Percentiles rank a stretch among this genome's conserved stretches.
Evolutionary conservation across 2,329 filamentous ascomycete genomes (phyloP).

Genomic region (Colletotrichum sp.): DNA sequence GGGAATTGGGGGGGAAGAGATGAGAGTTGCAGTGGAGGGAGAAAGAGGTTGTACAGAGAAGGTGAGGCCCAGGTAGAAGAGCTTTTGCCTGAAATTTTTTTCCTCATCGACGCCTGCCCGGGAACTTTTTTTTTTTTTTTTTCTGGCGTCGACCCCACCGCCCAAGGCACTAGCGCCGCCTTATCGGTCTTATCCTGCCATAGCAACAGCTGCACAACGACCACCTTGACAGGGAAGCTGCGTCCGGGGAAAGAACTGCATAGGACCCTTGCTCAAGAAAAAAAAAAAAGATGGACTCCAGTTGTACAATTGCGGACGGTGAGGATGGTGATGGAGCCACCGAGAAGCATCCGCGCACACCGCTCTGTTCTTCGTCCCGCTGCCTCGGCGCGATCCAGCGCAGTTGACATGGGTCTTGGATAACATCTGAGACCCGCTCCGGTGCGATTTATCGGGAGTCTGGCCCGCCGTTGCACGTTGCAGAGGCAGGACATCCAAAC

Average conservation of each 20-base stretch:
- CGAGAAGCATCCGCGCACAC: conserved; percentile 12
- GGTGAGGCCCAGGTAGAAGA: conserved; percentile 5
- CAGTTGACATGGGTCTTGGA: background rate
- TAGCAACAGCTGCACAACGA: conserved; percentile 21
- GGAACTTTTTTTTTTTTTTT: conserved; percentile 20
- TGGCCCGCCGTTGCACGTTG: background rate
- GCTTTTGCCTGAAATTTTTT: conserved; percentile 24
- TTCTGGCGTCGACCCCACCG: conserved; percentile 14
- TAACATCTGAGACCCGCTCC: background rate
- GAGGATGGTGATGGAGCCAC: background rate
- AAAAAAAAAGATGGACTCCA: background rate
- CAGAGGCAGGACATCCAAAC: background rate
- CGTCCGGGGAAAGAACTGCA: conserved; percentile 19
- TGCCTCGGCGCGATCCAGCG: background rate
- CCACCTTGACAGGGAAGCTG: conserved; percentile 5
- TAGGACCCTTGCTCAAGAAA: conserved; percentile 6
- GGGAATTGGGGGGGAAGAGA: conserved; percentile 4
- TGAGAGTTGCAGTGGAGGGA: conserved; percentile 12
- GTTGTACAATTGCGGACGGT: background rate
- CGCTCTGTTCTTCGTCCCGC: background rate
- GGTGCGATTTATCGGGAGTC: background rate
- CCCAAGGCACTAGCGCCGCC: conserved; percentile 8
- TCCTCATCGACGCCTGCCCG: conserved; percentile 1
- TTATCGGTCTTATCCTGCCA: conserved; percentile 20
- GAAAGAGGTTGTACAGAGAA: conserved; percentile 9